These are phyloP conservation scores for Camellia granthamiana DNA, from an alignment of 148 eudicot species.

Conservation along the genomic window DNA sequence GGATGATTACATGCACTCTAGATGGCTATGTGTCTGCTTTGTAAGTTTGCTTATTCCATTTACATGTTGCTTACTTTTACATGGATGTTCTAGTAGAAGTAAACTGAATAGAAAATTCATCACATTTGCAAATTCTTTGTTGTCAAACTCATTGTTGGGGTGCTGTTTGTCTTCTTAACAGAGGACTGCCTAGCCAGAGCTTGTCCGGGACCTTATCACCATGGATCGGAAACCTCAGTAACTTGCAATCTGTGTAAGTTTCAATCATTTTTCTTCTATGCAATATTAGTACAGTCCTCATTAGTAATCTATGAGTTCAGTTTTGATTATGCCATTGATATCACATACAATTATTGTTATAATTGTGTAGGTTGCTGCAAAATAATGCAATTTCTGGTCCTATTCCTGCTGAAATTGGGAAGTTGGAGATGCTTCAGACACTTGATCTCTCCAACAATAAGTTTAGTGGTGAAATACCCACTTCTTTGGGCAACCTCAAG, in stretches of 20 bases:
- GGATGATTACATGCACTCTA: slow-evolving; percentile 71
- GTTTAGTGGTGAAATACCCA: slow-evolving; percentile 64
- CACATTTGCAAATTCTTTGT: not conserved
- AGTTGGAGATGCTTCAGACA: slow-evolving; percentile 71
- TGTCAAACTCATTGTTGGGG: not conserved
- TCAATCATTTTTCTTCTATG: not conserved
- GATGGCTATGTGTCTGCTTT: slow-evolving; percentile 73
- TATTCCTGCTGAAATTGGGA: slow-evolving; percentile 66
- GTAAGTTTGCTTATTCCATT: slow-evolving; percentile 43
- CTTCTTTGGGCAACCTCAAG: slow-evolving; percentile 58
- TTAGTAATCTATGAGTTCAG: not conserved
- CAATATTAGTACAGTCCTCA: not conserved
- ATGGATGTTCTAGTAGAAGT: not conserved
- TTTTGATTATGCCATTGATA: not conserved
- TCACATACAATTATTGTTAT: slow-evolving; percentile 2
- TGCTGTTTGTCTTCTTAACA: slow-evolving; percentile 25
- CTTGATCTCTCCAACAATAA: slow-evolving; percentile 79
- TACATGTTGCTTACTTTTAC: not conserved
- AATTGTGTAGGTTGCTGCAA: slow-evolving; percentile 61
- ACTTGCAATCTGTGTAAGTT: slow-evolving; percentile 81
- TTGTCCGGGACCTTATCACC: slow-evolving; percentile 81
- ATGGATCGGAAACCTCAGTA: slow-evolving; percentile 71
- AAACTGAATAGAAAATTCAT: not conserved
- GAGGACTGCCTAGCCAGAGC: slow-evolving; percentile 84
- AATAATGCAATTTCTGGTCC: slow-evolving; percentile 72